Evolutionary conservation across 192 early-diverging fungal species (phyloP), one percentile per base, ranked within the genome.

Genomic region (Umbelopsis sp.): DNA sequence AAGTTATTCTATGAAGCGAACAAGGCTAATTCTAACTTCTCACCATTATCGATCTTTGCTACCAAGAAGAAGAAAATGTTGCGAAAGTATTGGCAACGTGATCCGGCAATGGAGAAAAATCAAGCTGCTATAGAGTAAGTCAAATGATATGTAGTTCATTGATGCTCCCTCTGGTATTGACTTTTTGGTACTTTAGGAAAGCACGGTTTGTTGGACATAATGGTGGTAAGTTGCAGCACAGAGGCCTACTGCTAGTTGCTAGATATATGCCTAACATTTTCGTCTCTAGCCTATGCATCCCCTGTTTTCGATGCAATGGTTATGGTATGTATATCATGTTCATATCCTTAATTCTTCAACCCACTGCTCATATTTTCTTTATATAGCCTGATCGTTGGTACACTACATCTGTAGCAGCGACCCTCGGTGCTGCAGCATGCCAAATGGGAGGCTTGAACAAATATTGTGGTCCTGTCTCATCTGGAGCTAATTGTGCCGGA

Each of bases 1-100:
- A 62, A 62, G 26, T 7, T 62, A 71, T 34, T 45, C 32, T 67
- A 32, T 65, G 51, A 54, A 21, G 52, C 1, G 25, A 54, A 54
- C 52, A 54, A 54, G 25, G n/a, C 8, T 54, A 24, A 11, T 25
- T 54, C 25, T 8, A 25, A 25, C 3, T 54, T 54, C n/a, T 16
- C 31, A 16, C 29, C 56, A 7, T 17, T 11, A 5, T 34, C 56
- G 6, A 11, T 62, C 0, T 62, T 29, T 34, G 24, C 24, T n/a
- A 7, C 26, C 16, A 32, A 34, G 14, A 26, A 62, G 31, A 29
- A 62, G 31, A 62, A 20, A 32, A 62, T 34, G 12, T 12, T 62
- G 26, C 16, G 31, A 7, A 62, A 62, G 31, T 22, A 22, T 16
- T 62, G 56, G 56, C 29, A 62, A 11, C 17, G 8, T 12, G 26